Evolutionary conservation across 495 filamentous ascomycete genomes (phyloP).

Genomic region (Penicillium goetzii): DNA sequence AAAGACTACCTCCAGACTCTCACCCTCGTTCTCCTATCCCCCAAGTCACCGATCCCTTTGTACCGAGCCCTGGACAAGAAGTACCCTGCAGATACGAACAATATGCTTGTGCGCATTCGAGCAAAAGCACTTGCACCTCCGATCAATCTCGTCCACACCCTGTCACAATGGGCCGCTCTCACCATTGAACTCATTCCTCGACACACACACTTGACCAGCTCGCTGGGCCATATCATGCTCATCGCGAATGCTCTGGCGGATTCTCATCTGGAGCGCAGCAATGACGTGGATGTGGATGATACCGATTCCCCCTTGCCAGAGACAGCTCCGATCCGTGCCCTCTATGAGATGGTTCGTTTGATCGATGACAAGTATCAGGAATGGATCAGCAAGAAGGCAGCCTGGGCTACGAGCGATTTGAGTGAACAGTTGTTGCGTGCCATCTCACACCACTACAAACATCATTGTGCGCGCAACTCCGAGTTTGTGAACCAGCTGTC

Average conservation of each 20-base stretch:
- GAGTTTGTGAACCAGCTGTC: constrained; percentile 38
- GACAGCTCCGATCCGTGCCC: constrained; percentile 22
- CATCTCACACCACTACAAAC: constrained; percentile 32
- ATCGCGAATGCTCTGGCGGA: constrained; percentile 28
- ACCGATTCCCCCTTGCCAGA: constrained; percentile 24
- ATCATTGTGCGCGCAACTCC: constrained; percentile 28
- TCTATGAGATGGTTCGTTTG: constrained; percentile 35
- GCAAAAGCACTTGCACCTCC: constrained; percentile 34
- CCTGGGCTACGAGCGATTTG: constrained; percentile 42
- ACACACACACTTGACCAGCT: constrained; percentile 25
- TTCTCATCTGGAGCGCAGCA: constrained; percentile 22
- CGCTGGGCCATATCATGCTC: neutral
- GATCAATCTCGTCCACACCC: constrained; percentile 22
- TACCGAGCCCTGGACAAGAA: constrained; percentile 33
- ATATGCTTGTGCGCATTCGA: constrained; percentile 36
- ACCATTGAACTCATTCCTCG: constrained; percentile 32
- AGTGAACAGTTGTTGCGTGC: constrained; percentile 38
- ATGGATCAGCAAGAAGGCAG: constrained; percentile 44
- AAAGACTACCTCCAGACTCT: constrained; percentile 36
- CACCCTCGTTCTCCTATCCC: constrained; percentile 36
- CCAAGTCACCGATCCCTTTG: constrained; percentile 34
- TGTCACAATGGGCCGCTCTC: constrained; percentile 35
- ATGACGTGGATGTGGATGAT: constrained; percentile 3
- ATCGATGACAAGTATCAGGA: constrained; percentile 41
- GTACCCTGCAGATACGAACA: constrained; percentile 26